Evolutionary conservation across 2,329 filamentous ascomycete genomes (phyloP), one percentile per base, ranked within the genome.

Genomic region (Fusarium protoensiforme): DNA sequence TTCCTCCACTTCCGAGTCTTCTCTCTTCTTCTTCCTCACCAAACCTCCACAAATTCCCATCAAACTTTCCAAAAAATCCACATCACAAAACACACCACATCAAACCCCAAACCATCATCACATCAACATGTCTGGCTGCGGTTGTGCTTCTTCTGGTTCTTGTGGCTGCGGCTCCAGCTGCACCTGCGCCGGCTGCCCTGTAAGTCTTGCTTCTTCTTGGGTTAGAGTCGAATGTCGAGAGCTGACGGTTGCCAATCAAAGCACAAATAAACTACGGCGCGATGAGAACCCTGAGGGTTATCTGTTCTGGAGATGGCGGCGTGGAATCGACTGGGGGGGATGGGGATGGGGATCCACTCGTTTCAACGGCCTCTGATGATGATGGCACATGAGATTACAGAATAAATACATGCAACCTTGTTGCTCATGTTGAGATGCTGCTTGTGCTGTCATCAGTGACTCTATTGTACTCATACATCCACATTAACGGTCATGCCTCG

Each of bases 131-230:
- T 78, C 79, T 78, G 83, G 80, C 77, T 85, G 83, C 74, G 83
- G 83, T 77, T 85, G 84, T 72, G 75, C 82, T 74, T 75, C 80
- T 60, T 81, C 83, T 69, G 84, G 84, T 74, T 76, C 81, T 61
- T 85, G 84, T 78, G 76, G 78, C 77, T 85, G 84, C 78, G 84
- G 84, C 76, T 77, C 79, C 33, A 46, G 72, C 79, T 85, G 84
- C 83, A 81, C 83, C 72, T 85, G 84, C 74, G 72, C 78, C 54
- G 79, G 79, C 77, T 85, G 84, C 83, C 83, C 84, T 74, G 84
- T 85, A 82, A 77, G 83, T 80, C 24, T 51, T 51, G 41, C 29
- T 57, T 56, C 68, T 53, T 72, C 64, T 41, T 57, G 54, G 54
- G 59, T 64, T n/a, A 68, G 71, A 61, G 54, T 38, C 41, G 53